Evolutionary conservation across 202 grass and related monocot species (phyloP).

Genomic region (Brachypodium distachyon): DNA sequence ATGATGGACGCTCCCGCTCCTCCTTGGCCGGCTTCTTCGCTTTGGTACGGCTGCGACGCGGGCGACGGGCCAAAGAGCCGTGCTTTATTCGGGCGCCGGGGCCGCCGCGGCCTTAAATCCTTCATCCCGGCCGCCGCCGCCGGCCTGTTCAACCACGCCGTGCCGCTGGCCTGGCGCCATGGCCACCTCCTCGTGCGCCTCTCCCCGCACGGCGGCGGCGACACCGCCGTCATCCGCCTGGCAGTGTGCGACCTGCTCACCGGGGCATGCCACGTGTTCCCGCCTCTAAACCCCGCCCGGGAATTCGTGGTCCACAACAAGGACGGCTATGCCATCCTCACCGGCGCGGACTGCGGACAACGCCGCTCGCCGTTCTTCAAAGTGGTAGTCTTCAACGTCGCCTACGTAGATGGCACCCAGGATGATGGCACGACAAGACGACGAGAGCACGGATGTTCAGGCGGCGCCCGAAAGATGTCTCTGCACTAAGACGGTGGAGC

Average conservation of each 20-base stretch:
- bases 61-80: not conserved
- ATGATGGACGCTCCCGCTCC: no score
- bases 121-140: not conserved
- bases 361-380: no score
- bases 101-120: not conserved
- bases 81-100: not conserved
- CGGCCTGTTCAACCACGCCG: not conserved
- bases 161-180: not conserved
- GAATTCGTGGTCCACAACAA: not conserved
- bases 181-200: not conserved
- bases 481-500: no score
- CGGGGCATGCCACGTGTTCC: not conserved
- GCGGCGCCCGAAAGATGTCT: no score
- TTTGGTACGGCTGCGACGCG: not conserved
- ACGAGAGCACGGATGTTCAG: no score
- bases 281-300: not conserved
- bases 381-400: no score
- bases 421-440: no score
- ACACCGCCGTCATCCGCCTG: no score
- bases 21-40: not conserved
- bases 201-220: not conserved
- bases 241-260: not conserved
- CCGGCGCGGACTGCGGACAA: not conserved
- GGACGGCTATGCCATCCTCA: not conserved
- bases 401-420: no score